These are phyloP conservation scores for Coprinopsis cinerea DNA, from an alignment of 768 basidiomycete genomes.

Conservation along the genomic window DNA sequence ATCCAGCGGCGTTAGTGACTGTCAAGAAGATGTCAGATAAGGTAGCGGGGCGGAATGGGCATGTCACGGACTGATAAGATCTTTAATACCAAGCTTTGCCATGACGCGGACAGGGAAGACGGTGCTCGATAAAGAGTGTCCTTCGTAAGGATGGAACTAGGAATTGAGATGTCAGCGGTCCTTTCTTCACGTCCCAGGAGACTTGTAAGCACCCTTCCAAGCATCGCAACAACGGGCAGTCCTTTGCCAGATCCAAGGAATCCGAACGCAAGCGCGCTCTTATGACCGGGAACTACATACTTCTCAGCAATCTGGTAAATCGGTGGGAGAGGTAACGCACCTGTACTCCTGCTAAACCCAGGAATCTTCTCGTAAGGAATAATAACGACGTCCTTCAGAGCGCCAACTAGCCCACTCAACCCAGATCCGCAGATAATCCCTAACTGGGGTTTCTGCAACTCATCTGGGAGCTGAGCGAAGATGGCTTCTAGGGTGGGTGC, in stretches of 20 bases:
- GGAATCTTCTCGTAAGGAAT: constrained; percentile 64
- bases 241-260: constrained; percentile 54
- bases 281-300: constrained; percentile 68
- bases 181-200: background rate
- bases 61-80: constrained; percentile 60
- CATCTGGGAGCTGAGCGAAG: constrained; percentile 25
- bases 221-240: constrained; percentile 86
- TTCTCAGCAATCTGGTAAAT: background rate
- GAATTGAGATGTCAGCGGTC: too few species aligned
- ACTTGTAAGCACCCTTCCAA: constrained; percentile 55
- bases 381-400: constrained; percentile 47
- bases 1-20: constrained; percentile 91
- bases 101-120: constrained; percentile 77
- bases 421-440: constrained; percentile 90
- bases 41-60: background rate
- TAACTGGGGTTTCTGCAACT: constrained; percentile 47
- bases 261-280: constrained; percentile 77
- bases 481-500: constrained; percentile 28
- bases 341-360: constrained; percentile 75
- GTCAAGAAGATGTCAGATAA: constrained; percentile 2
- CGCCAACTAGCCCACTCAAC: constrained; percentile 65
- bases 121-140: constrained; percentile 61
- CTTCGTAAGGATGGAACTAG: constrained; percentile 86
- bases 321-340: constrained; percentile 28
- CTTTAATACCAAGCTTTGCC: constrained; percentile 68